A percentile compares a stretch with the other conserved stretches of the same genome.
These are phyloP conservation scores for Coemansia sp. DNA, from an alignment of 192 early-diverging fungal species.

Conservation along the genomic window DNA sequence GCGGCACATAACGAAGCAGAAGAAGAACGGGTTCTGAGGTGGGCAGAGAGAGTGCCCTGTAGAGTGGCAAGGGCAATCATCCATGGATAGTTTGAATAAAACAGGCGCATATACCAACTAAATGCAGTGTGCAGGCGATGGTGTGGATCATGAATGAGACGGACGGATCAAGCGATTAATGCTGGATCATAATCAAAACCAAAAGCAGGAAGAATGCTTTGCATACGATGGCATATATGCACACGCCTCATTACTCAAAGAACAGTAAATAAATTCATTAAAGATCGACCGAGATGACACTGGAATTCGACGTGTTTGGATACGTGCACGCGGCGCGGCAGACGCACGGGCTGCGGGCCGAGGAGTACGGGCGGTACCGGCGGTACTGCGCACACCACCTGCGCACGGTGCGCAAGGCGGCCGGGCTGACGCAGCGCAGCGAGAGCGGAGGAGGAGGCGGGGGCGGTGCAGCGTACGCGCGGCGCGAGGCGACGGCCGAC, in stretches of 20 bases:
- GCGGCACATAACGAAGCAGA: conserved; percentile 44
- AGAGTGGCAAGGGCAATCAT: no score
- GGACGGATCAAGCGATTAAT: no score
- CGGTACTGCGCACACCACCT: conserved; percentile 42
- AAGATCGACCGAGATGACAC: neutral
- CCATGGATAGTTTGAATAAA: no score
- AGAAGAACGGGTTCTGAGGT: conserved; percentile 37
- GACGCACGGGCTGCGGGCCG: conserved; percentile 32
- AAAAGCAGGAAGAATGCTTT: neutral
- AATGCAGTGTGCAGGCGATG: no score
- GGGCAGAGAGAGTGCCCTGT: no score
- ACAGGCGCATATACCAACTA: no score
- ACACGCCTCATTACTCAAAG: no score
- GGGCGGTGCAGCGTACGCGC: conserved; percentile 15
- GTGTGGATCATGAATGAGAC: no score
- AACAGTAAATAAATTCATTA: no score
- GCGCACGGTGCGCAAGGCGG: conserved; percentile 39
- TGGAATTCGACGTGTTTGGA: conserved; percentile 36
- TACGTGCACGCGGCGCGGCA: conserved; percentile 41
- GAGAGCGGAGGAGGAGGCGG: no score
- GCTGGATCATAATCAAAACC: no score
- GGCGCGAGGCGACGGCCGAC: conserved; percentile 25
- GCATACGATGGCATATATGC: no score
- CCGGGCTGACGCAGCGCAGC: conserved; percentile 31
- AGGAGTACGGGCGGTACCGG: conserved; percentile 47